Evolutionary conservation across 805 yeast genomes (phyloP).

Genomic region (Candida tibetensis): DNA sequence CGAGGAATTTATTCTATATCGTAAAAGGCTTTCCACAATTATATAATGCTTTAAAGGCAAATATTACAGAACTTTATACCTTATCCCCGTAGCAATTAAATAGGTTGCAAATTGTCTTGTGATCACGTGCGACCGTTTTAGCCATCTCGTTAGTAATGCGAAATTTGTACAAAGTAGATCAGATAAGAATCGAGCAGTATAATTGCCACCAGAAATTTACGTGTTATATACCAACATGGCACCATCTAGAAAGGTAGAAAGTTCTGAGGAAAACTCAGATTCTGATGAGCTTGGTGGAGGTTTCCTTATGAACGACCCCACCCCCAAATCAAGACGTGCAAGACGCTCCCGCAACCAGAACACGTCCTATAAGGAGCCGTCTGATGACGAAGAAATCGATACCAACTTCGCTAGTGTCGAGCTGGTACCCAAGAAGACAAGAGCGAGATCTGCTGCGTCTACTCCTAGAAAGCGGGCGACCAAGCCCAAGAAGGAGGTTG

Average conservation of each 20-base stretch:
- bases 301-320: conserved; percentile 39
- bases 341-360: conserved; percentile 6
- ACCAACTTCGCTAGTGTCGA: conserved; percentile 10
- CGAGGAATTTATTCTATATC: conserved; percentile 25
- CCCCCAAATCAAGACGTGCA: conserved; percentile 18
- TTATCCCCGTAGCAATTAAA: neutral
- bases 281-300: conserved; percentile 31
- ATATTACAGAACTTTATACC: too few species aligned
- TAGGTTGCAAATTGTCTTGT: too few species aligned
- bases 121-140: too few species aligned
- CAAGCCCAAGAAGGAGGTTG: conserved; percentile 11
- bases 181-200: too few species aligned
- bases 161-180: too few species aligned
- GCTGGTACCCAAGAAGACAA: conserved; percentile 3
- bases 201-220: too few species aligned
- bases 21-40: conserved; percentile 16
- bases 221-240: too few species aligned
- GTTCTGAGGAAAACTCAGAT: neutral
- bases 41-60: too few species aligned
- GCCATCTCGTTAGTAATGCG: too few species aligned
- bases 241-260: conserved; percentile 3
- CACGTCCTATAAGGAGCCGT: conserved; percentile 24
- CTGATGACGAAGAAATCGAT: conserved; percentile 18
- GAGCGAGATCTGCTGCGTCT: conserved; percentile 12
- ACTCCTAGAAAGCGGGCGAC: conserved; percentile 8